Evolutionary conservation across 495 filamentous ascomycete species (phyloP).

Genomic region (Neurospora africana): DNA sequence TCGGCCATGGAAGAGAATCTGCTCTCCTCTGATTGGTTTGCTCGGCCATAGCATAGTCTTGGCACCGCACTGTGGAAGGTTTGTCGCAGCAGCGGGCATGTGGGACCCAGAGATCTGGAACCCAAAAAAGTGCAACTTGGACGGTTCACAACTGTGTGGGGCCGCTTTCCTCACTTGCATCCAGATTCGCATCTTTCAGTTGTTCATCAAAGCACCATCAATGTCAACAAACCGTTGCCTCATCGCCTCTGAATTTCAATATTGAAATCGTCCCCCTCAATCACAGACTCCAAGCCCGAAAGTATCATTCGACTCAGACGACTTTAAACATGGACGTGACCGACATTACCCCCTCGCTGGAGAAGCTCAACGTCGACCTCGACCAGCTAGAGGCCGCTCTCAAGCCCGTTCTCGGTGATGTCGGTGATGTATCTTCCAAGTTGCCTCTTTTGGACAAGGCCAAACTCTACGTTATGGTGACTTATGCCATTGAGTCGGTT

Average conservation of each 20-base stretch:
- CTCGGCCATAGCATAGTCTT: not conserved
- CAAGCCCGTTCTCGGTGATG: conserved; percentile 48
- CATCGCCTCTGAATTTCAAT: not conserved
- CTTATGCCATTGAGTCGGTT: conserved; percentile 86
- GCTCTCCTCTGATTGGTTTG: not conserved
- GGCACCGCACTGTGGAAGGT: not conserved
- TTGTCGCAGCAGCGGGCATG: not conserved
- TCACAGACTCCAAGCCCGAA: not conserved
- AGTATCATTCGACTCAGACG: not conserved
- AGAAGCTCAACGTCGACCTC: conserved; percentile 63
- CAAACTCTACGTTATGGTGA: conserved; percentile 72
- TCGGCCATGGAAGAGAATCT: not conserved
- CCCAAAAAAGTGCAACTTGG: not conserved
- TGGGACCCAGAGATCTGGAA: not conserved
- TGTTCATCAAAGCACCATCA: not conserved
- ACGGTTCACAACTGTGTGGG: not conserved
- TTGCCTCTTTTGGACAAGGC: conserved; percentile 88
- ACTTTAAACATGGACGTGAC: conserved; percentile 28
- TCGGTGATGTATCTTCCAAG: conserved; percentile 61
- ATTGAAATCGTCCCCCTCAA: not conserved
- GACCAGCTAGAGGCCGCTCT: conserved; percentile 68
- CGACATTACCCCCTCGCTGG: conserved; percentile 44
- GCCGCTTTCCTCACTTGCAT: not conserved
- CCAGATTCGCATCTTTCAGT: not conserved
- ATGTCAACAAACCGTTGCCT: not conserved